Evolutionary conservation across 2,329 filamentous ascomycete species (phyloP), one percentile per base, ranked within the genome.

Genomic region (Phyllachora maydis): DNA sequence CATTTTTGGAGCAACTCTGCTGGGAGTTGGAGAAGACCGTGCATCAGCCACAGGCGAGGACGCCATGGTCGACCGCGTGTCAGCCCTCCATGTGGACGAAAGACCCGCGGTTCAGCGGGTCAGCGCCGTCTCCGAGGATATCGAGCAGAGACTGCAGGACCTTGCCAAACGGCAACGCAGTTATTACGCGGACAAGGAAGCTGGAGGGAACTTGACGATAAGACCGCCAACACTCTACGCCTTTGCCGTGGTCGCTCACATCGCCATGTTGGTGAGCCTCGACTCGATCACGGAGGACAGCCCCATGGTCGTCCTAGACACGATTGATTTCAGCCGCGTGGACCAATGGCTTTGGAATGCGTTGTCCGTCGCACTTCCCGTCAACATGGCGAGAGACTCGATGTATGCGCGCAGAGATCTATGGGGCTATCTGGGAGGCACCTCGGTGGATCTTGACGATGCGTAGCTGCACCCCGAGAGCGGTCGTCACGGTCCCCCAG

Each of bases 191-290:
- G 14, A 25, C 14, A n/a, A 22, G 11, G 13, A 18, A 14, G 16
- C 23, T 17, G 26, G 23, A 11, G 19, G 23, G 9, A 28, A 27
- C 15, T 11, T 30, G 22, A 20, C 29, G 9, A 26, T 31, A 11
- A 22, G 14, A 11, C 40, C 42, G 1, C 40, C 44, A 5, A 35
- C 44, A 7, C 33, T 49, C n/a, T 47, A 40, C 26, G 38, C 35
- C 5, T 45, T 65, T 49, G 34, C 62, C 45, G 34, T 66, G 46
- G 19, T 47, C 44, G 30, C 65, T 42, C 44, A 68, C 54, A 38
- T 65, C 44, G 40, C 46, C 8, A 33, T 46, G 26, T 32, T 48
- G 11, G 33, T 42, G 10, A 65, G 60, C 25, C 43, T 54, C 12
- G 63, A 65, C 14, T 23, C 38, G 3, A 29, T 21, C 10, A 26